Evolutionary conservation across 2,329 filamentous ascomycete species (phyloP), one percentile per base, ranked within the genome.

Genomic region (Ophiostoma sp.): DNA sequence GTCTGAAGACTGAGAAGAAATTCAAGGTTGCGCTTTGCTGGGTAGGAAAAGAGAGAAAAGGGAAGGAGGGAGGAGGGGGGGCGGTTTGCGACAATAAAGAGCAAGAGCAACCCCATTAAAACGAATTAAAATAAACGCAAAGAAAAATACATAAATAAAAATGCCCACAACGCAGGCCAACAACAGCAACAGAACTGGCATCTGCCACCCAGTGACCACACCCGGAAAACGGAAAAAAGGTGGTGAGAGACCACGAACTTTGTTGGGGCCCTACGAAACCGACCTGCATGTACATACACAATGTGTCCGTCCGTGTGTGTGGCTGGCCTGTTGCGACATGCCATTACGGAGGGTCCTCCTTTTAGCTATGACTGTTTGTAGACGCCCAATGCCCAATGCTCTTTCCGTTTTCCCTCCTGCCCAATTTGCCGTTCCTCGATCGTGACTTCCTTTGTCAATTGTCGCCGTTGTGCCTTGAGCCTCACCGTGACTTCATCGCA

Each of bases 1-100:
- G 48, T 22, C 19, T 25, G n/a, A 28, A 66, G 28, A 50, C n/a
- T 39, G 28, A 50, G n/a, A 61, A 63, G 68, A 48, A 50, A 42
- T 42, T 69, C 25, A 48, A 48, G 39, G 28, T 69, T 69, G 66
- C 66, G 66, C 45, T 69, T 69, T 69, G 64, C 64, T 68, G 45
- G 57, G 70, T 57, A 33, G 70, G 57, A 64, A 52, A 68, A 31
- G 55, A 69, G 55, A 42, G 63, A 69, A 69, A 28, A 36, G 22
- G 25, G 45, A 39, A 48, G 25, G 66, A 71, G 31, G 31, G 22
- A 52, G 50, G 59, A 36, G 48, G 22, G 50, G 69, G 66, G 68
- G 50, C 28, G n/a, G 45, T 72, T 72, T 75, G 72, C 66, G 73
- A 73, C 71, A 71, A 71, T 48, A 71, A 71, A 45, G 45, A 48